phyloP scores from a whole-genome alignment of 495 filamentous ascomycete genomes.

The Mytilinidion resinicola region DNA sequence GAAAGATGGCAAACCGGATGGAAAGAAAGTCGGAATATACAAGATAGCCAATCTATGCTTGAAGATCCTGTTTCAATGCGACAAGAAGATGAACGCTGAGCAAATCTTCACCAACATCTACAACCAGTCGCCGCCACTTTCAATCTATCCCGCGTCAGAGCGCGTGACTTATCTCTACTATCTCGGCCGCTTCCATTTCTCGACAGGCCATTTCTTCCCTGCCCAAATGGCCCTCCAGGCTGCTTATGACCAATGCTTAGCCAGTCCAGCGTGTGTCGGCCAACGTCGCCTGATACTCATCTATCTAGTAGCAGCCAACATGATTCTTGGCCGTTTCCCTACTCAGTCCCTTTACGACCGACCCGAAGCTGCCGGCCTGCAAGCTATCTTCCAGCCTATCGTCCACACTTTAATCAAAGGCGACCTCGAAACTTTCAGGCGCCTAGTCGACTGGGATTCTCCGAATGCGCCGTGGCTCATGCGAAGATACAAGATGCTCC shows the following conservation, averaged over 20 bases:
- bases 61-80: conserved; percentile 76
- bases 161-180: conserved; percentile 92
- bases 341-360: conserved; percentile 55
- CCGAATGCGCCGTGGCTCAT: conserved; percentile 60
- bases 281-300: conserved; percentile 77
- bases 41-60: conserved; percentile 84
- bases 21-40: conserved; percentile 83
- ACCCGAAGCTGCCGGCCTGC: conserved; percentile 66
- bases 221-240: conserved; percentile 67
- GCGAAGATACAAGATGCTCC: conserved; percentile 58
- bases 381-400: conserved; percentile 65
- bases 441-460: conserved; percentile 46
- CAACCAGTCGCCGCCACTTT: conserved; percentile 70
- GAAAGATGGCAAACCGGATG: conserved; percentile 56
- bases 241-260: conserved; percentile 70
- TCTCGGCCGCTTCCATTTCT: conserved; percentile 81
- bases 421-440: conserved; percentile 69
- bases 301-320: conserved; percentile 75
- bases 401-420: conserved; percentile 68
- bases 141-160: conserved; percentile 77
- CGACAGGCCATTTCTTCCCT: conserved; percentile 69
- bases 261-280: conserved; percentile 49
- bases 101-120: conserved; percentile 88
- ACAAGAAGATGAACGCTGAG: conserved; percentile 60
- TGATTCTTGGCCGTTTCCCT: conserved; percentile 82